phyloP scores from a whole-genome alignment of 164 flowering plant genomes.

The Tinospora cordifolia region DNA sequence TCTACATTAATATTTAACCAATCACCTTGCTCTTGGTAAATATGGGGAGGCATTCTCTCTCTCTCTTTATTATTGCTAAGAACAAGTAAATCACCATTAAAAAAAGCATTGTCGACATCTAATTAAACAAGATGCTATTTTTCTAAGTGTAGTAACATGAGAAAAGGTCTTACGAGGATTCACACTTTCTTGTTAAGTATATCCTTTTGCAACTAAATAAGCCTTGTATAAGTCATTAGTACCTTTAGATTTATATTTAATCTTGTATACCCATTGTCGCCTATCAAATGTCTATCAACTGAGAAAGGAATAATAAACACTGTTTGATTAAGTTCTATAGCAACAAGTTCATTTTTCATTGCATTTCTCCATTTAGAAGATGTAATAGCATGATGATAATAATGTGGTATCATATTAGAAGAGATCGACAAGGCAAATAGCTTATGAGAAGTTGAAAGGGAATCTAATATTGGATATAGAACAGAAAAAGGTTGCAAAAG shows the following conservation, averaged over 20 bases:
- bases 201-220: neutral
- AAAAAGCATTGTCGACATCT: neutral
- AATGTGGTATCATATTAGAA: neutral
- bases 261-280: neutral
- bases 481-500: too few species aligned
- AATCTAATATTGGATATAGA: neutral
- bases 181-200: neutral
- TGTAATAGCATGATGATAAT: neutral
- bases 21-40: too few species aligned
- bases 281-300: neutral
- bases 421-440: neutral
- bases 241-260: neutral
- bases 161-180: neutral
- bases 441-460: neutral
- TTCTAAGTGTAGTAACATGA: neutral
- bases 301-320: neutral
- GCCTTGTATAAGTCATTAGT: neutral
- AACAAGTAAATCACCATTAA: neutral
- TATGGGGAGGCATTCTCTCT: too few species aligned
- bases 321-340: neutral
- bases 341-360: neutral
- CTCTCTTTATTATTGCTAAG: too few species aligned
- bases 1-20: too few species aligned
- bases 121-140: neutral
- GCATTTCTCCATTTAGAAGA: neutral